Base-by-base conservation (phyloP, 164 flowering plant genomes). In the Macadamia tetraphylla region DNA sequence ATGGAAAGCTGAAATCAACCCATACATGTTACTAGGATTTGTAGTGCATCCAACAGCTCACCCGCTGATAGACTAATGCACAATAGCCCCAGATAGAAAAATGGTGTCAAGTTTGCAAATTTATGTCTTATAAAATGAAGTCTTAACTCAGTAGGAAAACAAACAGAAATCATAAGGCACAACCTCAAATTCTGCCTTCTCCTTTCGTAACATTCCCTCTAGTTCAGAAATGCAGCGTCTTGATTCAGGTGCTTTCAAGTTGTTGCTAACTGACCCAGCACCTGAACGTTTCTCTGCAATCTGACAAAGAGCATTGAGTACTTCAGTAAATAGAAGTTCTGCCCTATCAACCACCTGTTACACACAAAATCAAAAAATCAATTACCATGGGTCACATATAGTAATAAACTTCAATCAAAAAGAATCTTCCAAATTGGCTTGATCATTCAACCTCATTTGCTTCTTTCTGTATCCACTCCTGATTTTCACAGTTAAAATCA, bases 121-220 rank as follows among this genome's bases (percentile, higher is more conserved):
- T 6, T 44, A 17, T 4, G 3, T n/a, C 48, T 32, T n/a, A 32
- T 15, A 4, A 46, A 4, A 46, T 4, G 6, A 44, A 64, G 44
- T 15, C 48, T 29, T 14, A 59, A 8, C 58, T 32, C 29, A 64
- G 40, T 35, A 35, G 64, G 15, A 59, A 59, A 32, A 46, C 42
- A 9, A 12, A 9, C 35, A 63, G 65, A 58, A 69, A 67, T 23
- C 62, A 7, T 29, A 62, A 60, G 31, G 53, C 48, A 78, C 67
- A 66, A 90, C 99, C 96, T 91, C 93, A 74, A 92, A 89, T 72
- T 89, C 96, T 18, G 67, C 71, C 82, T 86, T 91, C 79, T 95
- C 98, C 75, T 70, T 81, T 67, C 84, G 87, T 46, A 95, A 76
- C 71, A 87, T 73, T 52, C 66, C 85, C 78, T 89, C 94, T 31